phyloP scores from a whole-genome alignment of 257 asterid genomes.

The Fraxinus excelsior region DNA sequence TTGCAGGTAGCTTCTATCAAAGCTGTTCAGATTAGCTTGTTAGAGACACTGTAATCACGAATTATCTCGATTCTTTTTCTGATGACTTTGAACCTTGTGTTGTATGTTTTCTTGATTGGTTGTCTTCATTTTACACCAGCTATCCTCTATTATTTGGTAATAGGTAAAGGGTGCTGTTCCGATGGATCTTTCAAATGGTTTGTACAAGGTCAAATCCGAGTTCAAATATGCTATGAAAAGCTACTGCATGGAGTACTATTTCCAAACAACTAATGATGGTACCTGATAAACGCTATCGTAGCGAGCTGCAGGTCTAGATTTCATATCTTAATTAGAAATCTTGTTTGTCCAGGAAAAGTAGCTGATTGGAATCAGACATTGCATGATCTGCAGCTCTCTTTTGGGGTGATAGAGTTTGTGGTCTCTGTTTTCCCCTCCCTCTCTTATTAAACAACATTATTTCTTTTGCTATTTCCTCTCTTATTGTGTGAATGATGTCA shows the following conservation, averaged over 20 bases:
- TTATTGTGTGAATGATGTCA: slow-evolving; percentile 32
- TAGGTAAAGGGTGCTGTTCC: slow-evolving; percentile 73
- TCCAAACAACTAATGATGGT: slow-evolving; percentile 54
- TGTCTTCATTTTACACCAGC: slow-evolving; percentile 17
- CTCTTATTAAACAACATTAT: not conserved
- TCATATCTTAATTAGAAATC: slow-evolving; percentile 27
- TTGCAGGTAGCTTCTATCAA: not conserved
- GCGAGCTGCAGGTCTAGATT: slow-evolving; percentile 9
- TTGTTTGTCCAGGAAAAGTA: slow-evolving; percentile 50
- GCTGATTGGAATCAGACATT: slow-evolving; percentile 65
- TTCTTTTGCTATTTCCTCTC: slow-evolving; percentile 18
- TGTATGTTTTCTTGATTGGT: slow-evolving; percentile 5
- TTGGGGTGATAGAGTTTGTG: slow-evolving; percentile 91
- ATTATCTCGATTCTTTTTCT: not conserved
- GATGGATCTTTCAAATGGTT: slow-evolving; percentile 50
- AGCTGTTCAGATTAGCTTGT: not conserved
- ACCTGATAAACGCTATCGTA: slow-evolving; percentile 25
- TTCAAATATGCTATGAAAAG: slow-evolving; percentile 72
- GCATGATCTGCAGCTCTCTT: slow-evolving; percentile 85
- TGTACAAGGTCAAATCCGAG: slow-evolving; percentile 76
- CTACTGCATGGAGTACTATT: slow-evolving; percentile 84
- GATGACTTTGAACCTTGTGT: not conserved
- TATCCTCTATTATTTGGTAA: slow-evolving; percentile 25
- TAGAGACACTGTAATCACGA: not conserved
- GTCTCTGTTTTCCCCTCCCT: slow-evolving; percentile 44